A percentile compares a stretch with the other conserved stretches of the same genome.
Evolutionary conservation across 2,329 filamentous ascomycete genomes (phyloP).

Genomic region (Penicillium decumbens): DNA sequence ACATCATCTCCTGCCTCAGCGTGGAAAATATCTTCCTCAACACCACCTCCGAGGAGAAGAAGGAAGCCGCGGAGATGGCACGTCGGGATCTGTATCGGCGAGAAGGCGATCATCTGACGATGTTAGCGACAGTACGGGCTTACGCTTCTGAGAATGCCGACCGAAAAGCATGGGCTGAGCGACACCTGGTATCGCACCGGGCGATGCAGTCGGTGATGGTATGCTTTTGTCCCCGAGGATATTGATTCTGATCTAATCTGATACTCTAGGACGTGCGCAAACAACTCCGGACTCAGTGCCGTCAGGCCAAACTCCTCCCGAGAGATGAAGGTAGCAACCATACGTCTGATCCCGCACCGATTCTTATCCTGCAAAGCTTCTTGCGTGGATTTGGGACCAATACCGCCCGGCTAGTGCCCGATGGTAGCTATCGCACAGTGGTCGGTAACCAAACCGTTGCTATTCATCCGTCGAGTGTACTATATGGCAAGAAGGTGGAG

Average conservation of each 20-base stretch:
- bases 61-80: constrained; percentile 54
- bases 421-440: constrained; percentile 59
- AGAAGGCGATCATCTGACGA: constrained; percentile 61
- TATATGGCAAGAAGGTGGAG: constrained; percentile 58
- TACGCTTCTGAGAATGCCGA: constrained; percentile 57
- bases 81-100: constrained; percentile 54
- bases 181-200: constrained; percentile 57
- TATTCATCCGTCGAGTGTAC: constrained; percentile 58
- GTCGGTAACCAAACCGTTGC: constrained; percentile 59
- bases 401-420: constrained; percentile 56
- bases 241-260: constrained; percentile 5
- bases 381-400: constrained; percentile 57
- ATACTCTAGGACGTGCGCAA: constrained; percentile 53
- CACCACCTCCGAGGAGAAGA: constrained; percentile 55
- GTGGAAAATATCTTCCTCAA: constrained; percentile 62
- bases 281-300: constrained; percentile 55
- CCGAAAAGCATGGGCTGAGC: constrained; percentile 57
- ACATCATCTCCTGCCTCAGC: constrained; percentile 67
- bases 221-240: constrained; percentile 5
- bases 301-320: constrained; percentile 44
- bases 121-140: constrained; percentile 56
- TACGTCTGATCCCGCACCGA: constrained; percentile 37
- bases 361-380: constrained; percentile 55
- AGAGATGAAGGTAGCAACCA: constrained; percentile 21
- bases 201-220: constrained; percentile 63